Conservation (phyloP, 768 basidiomycete genomes). For the Leccinum subtestaceum region DNA sequence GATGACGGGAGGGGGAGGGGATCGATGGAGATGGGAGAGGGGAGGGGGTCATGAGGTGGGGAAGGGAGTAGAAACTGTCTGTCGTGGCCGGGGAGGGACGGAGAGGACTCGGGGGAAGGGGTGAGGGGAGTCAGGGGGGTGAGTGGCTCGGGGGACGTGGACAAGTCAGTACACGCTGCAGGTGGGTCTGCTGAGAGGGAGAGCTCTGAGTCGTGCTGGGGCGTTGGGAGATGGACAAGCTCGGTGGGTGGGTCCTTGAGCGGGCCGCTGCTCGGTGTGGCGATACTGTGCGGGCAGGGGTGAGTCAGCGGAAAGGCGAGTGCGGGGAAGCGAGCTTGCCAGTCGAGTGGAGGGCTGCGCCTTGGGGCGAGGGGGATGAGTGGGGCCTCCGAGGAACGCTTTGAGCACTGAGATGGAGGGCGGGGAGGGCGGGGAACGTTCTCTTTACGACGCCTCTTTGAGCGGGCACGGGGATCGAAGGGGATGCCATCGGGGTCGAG, state of each 20-base stretch:
- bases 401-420: not conserved
- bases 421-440: conserved; percentile 1
- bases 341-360: not conserved
- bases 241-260: not conserved
- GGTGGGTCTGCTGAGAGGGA: conserved; percentile 1
- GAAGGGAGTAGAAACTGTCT: conserved; percentile 13
- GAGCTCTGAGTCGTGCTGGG: not conserved
- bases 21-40: conserved; percentile 4
- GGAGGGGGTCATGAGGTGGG: conserved; percentile 4
- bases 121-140: conserved; percentile 24
- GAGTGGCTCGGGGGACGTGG: conserved; percentile 13
- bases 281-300: conserved; percentile 1
- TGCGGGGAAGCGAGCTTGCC: not conserved
- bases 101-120: conserved; percentile 21
- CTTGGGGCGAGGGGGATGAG: conserved; percentile 8
- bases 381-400: conserved; percentile 16
- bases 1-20: not conserved
- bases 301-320: not conserved
- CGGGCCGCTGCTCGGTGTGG: conserved; percentile 6
- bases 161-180: not conserved
- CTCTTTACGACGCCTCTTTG: conserved; percentile 26
- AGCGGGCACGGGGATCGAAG: conserved; percentile 11
- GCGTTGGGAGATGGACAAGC: not conserved
- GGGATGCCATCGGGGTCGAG: conserved; percentile 30
- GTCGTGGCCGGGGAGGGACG: conserved; percentile 27